Evolutionary conservation across 2,329 filamentous ascomycete genomes (phyloP), one percentile per base, ranked within the genome.

Genomic region (Sarocladium oryzae): DNA sequence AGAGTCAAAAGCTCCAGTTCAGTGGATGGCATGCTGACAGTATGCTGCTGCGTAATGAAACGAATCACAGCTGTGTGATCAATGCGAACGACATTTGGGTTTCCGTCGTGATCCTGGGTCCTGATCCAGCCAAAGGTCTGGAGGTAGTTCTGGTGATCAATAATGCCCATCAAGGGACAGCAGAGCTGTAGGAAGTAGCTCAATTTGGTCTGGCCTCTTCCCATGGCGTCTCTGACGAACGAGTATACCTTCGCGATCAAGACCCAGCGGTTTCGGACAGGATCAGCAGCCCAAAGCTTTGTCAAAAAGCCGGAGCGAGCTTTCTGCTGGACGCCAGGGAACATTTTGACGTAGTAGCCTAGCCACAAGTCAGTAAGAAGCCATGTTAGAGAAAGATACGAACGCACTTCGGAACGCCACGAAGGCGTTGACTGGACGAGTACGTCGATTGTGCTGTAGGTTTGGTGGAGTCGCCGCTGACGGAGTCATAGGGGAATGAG

Each of bases 181-280:
- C 68, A 69, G 53, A 75, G 56, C 15, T 56, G 54, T 41, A 80
- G 66, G 62, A 78, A 80, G 9, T 66, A 60, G 45, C 74, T 67
- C 33, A 81, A 65, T 40, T 72, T 66, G 21, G 75, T 69, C 28
- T 70, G 65, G 20, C 66, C 62, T 55, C 73, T 72, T 57, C 75
- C 73, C 50, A 74, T 60, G 40, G 72, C 65, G 57, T 79, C 76
- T 45, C 77, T 72, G 45, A 78, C 67, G 54, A 71, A 69, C 28
- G 77, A 80, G 67, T 78, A 81, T 16, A 76, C 74, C 58, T 77
- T 78, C 45, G 76, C 73, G 52, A 80, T 62, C 53, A 81, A 64
- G 45, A 68, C 68, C 76, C 76, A 80, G 56, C 76, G 71, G 53
- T 69, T 67, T 57, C 76, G 71, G 65, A 72, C 73, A 43, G 66